phyloP scores from a whole-genome alignment of 495 filamentous ascomycete species.

The Talaromyces liani region DNA sequence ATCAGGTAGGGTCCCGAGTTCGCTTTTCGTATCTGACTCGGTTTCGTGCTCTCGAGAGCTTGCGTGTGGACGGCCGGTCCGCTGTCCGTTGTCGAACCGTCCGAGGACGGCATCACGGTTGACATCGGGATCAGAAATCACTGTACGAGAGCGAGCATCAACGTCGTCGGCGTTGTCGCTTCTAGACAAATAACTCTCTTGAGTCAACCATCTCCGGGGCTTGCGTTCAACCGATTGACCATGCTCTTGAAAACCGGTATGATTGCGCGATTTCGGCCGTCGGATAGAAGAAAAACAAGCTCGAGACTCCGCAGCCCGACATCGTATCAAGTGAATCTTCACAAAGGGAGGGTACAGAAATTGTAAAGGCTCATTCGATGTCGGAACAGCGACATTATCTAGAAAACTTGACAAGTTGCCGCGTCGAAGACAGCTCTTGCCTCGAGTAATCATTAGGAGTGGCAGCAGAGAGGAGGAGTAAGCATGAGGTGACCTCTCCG shows the following conservation, averaged over 20 bases:
- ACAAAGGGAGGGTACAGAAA: slow-evolving; percentile 39
- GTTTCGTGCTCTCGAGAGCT: neutral
- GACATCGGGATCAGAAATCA: neutral
- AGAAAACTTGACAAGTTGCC: slow-evolving; percentile 29
- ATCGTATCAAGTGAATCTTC: neutral
- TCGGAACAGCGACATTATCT: slow-evolving; percentile 27
- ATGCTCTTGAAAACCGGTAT: neutral
- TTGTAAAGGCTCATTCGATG: slow-evolving; percentile 32
- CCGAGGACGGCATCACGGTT: neutral
- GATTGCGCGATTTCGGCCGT: neutral
- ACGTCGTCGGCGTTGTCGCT: neutral
- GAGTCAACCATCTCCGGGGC: neutral
- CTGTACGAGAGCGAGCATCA: neutral
- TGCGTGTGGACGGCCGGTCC: neutral
- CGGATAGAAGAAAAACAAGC: slow-evolving; percentile 14
- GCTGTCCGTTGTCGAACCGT: neutral
- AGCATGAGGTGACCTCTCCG: slow-evolving; percentile 3
- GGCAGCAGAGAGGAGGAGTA: slow-evolving; percentile 14
- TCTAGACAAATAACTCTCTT: neutral
- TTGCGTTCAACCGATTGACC: neutral
- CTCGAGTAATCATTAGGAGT: slow-evolving; percentile 32
- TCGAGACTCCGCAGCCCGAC: neutral
- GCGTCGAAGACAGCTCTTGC: slow-evolving; percentile 34
- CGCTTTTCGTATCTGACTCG: neutral
- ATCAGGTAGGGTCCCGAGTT: neutral